These are phyloP conservation scores for Wickerhamomyces bisporus DNA, from an alignment of 805 yeast species.

Conservation along the genomic window DNA sequence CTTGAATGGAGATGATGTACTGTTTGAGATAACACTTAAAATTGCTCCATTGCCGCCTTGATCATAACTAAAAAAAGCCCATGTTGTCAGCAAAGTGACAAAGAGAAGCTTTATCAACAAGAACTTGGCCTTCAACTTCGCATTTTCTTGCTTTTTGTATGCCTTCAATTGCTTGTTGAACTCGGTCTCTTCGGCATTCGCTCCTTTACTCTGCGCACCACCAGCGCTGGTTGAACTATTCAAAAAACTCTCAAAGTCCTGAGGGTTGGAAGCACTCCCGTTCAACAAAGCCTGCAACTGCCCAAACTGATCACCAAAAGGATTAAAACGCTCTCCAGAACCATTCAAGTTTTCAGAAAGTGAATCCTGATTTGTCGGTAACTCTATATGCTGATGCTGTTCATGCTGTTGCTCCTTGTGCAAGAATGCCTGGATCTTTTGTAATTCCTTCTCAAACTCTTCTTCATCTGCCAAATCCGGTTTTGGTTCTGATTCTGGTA, in stretches of 20 bases:
- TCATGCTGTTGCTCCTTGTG: slow-evolving; percentile 4
- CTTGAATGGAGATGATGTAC: slow-evolving; percentile 11
- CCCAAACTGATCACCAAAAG: not conserved
- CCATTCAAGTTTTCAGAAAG: not conserved
- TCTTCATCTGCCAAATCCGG: slow-evolving; percentile 2
- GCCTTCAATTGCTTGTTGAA: slow-evolving; percentile 7
- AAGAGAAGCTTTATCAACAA: slow-evolving; percentile 13
- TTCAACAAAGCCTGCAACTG: slow-evolving; percentile 1
- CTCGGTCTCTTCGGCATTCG: slow-evolving; percentile 2
- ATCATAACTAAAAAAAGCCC: not conserved
- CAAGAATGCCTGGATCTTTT: slow-evolving; percentile 13
- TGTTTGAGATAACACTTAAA: not conserved
- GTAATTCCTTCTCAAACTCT: slow-evolving; percentile 19
- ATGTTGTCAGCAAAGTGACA: slow-evolving; percentile 5
- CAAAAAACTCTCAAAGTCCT: slow-evolving; percentile 5
- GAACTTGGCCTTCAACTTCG: slow-evolving; percentile 19
- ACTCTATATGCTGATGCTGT: slow-evolving; percentile 9
- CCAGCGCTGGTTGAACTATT: not conserved
- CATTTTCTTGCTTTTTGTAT: slow-evolving; percentile 16
- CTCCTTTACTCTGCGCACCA: not conserved
- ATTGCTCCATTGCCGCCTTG: not conserved
- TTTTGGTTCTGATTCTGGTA: not conserved
- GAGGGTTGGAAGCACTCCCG: not conserved
- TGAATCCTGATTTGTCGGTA: not conserved
- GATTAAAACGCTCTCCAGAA: not conserved